These are phyloP conservation scores for Globisporangium radiosum DNA, from an alignment of 352 stramenopile genomes.

Conservation along the genomic window DNA sequence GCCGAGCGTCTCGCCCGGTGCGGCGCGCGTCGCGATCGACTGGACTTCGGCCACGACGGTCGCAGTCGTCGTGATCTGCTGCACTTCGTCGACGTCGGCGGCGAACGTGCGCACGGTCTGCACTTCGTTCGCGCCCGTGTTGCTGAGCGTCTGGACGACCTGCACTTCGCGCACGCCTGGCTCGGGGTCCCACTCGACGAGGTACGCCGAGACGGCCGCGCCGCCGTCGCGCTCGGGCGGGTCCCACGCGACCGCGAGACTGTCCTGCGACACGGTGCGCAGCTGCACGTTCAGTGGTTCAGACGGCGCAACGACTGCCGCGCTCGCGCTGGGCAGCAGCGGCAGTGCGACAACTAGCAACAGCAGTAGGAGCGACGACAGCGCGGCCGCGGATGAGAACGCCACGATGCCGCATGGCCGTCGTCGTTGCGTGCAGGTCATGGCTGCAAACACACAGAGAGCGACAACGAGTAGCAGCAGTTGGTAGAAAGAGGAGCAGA, in stretches of 20 bases:
- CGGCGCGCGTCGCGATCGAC: constrained; percentile 83
- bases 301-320: constrained; percentile 20
- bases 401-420: too few species aligned
- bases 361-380: too few species aligned
- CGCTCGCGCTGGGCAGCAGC: neutral
- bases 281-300: constrained; percentile 60
- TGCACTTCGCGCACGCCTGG: constrained; percentile 88
- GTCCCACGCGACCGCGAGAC: constrained; percentile 62
- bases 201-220: constrained; percentile 61
- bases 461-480: too few species aligned
- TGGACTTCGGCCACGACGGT: constrained; percentile 56
- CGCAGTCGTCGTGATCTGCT: constrained; percentile 79
- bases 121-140: constrained; percentile 91
- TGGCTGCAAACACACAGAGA: too few species aligned
- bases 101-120: constrained; percentile 89
- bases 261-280: constrained; percentile 64
- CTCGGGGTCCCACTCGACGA: constrained; percentile 91
- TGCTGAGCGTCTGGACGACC: constrained; percentile 63
- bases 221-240: constrained; percentile 70
- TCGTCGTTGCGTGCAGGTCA: too few species aligned
- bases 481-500: too few species aligned
- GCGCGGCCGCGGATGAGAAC: too few species aligned
- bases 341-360: too few species aligned
- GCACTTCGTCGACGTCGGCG: constrained; percentile 83
- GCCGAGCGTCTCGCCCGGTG: constrained; percentile 71